These are phyloP conservation scores for Deuterostichococcus epilithicus DNA, from an alignment of 139 green algal species.

Conservation along the genomic window DNA sequence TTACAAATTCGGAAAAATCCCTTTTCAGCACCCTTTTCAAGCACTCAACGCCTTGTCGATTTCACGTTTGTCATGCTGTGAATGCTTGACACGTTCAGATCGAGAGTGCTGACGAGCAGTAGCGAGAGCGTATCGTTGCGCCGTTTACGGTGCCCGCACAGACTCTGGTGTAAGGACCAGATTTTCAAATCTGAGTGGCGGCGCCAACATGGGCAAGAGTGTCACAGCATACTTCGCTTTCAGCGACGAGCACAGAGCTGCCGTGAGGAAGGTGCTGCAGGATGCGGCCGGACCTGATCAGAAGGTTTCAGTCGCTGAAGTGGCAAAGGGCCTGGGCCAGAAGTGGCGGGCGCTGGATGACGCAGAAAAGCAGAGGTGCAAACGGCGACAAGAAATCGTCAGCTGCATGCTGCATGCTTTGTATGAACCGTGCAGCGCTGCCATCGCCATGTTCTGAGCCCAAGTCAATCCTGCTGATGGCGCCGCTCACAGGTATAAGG, in stretches of 20 bases:
- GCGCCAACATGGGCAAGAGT: conserved; percentile 2
- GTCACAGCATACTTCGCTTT: conserved; percentile 54
- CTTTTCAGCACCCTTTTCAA: too few species aligned
- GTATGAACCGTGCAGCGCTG: too few species aligned
- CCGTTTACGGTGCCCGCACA: too few species aligned
- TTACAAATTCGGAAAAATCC: too few species aligned
- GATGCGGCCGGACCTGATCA: conserved; percentile 11
- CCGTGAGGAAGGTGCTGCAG: conserved; percentile 38
- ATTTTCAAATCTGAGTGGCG: not conserved
- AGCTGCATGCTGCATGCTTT: not conserved
- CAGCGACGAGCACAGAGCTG: conserved; percentile 27
- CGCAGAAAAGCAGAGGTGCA: conserved; percentile 51
- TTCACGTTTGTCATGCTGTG: too few species aligned
- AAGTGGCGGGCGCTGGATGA: conserved; percentile 53
- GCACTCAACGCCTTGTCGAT: too few species aligned
- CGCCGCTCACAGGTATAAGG: conserved; percentile 12
- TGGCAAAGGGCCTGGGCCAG: conserved; percentile 60
- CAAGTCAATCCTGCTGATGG: too few species aligned
- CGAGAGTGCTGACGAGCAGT: too few species aligned
- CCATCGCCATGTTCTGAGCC: too few species aligned
- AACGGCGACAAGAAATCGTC: not conserved
- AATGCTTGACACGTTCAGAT: too few species aligned
- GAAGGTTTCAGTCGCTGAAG: conserved; percentile 33
- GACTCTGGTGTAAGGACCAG: too few species aligned
- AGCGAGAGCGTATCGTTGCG: too few species aligned